Conservation (phyloP, 371 early-diverging fungal species). For the Batrachochytrium dendrobatidis region DNA sequence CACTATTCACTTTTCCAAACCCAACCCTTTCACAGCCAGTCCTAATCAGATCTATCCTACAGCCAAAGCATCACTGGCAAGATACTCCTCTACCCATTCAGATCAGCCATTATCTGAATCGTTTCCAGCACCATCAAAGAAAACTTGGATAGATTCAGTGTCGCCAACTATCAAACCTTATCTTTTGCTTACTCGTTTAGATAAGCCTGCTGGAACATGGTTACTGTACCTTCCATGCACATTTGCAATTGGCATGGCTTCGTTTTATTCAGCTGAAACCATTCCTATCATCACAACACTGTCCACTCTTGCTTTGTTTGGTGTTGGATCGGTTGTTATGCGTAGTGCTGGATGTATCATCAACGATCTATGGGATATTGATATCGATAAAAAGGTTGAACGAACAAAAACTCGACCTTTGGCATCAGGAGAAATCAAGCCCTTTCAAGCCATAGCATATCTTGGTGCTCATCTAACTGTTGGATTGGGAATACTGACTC, state of each 20-base stretch:
- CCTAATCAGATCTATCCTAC: too few relatives aligned
- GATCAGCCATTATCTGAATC: background rate
- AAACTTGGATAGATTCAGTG: conserved; percentile 10
- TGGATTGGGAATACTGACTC: conserved; percentile 57
- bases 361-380: conserved; percentile 93
- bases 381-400: conserved; percentile 78
- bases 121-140: background rate
- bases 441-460: conserved; percentile 66
- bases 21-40: too few relatives aligned
- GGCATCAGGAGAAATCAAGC: conserved; percentile 68
- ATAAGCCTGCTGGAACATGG: conserved; percentile 90
- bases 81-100: background rate
- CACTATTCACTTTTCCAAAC: too few relatives aligned
- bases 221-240: conserved; percentile 82
- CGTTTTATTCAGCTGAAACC: conserved; percentile 41
- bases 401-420: conserved; percentile 80
- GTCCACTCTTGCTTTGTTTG: conserved; percentile 73
- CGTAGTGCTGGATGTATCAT: conserved; percentile 95
- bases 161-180: conserved; percentile 17
- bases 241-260: conserved; percentile 67
- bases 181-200: conserved; percentile 63
- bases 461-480: conserved; percentile 70
- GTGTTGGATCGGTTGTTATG: conserved; percentile 86
- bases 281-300: conserved; percentile 31
- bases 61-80: background rate